Evolutionary conservation across 805 yeast species (phyloP), one percentile per base, ranked within the genome.

Genomic region (Yamadazyma sp.): DNA sequence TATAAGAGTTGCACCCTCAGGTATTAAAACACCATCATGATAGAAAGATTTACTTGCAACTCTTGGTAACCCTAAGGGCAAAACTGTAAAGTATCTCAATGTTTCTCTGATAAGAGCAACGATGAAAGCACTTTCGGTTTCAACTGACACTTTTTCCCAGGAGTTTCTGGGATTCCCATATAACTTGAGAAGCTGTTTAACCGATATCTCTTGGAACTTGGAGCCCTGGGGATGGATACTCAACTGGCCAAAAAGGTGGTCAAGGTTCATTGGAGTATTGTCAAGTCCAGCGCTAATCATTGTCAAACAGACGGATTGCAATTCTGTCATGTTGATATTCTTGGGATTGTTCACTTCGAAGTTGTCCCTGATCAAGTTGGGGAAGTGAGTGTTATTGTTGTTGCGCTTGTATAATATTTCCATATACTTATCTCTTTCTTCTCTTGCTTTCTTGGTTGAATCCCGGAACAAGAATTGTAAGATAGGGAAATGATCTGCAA

Each of bases 221-320:
- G 53, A 46, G 0, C 75, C 75, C 19, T 50, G 41, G 6, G 49
- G 45, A 28, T 44, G 46, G 16, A 23, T 32, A 5, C 48, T 70
- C 28, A 84, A 59, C 26, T 79, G 83, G 1, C 84, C 84, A 46
- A 82, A 52, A 6, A 81, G 66, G 44, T 82, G 78, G 44, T 75
- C 73, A 34, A 83, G 63, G 32, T 77, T 82, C 21, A 82, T 64
- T 0, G 88, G 81, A 0, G 82, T 75, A 45, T 84, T 84, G 52
- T 84, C 91, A 16, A 84, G 60, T 0, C 93, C 93, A 6, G 90
- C 93, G 47, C 88, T 80, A 0, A 84, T 81, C 82, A 83, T 77
- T 0, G 90, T 80, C 27, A 84, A 61, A 51, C 90, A 83, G 5
- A 81, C 69, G 30, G 85, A 76, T 30, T 66, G 64, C 33, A 78